Evolutionary conservation across 306 rosid species (phyloP), one percentile per base, ranked within the genome.

Genomic region (Lathyrus tuberosus): DNA sequence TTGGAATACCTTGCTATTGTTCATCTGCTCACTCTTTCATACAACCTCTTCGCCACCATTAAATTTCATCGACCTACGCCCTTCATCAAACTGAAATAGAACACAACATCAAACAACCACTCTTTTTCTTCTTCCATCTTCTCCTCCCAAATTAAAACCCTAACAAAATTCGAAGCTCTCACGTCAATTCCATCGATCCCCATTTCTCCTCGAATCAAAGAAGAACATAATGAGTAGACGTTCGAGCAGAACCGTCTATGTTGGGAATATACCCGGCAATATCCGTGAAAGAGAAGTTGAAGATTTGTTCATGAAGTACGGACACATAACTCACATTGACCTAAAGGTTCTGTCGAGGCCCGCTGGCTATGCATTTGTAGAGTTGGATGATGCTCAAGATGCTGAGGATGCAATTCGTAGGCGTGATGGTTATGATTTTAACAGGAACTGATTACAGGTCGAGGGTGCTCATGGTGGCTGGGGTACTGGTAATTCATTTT

Each of bases 341-440:
- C 84, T 91, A 13, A 95, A 95, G 87, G 99, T 95, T 41, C 99
- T 97, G 5, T 97, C 99, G 16, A 95, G 97, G 74, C 99, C 99
- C 28, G 97, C 99, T 18, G 99, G 97, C 62, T 95, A 95, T 74
- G 99, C 99, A 52, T 95, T 95, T 79, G 96, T 95, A 42, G 97
- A 91, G 99, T 95, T 95, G 76, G 99, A 95, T 81, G 97, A 95
- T 79, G 74, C 83, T 69, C 92, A 93, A 79, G 99, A 95, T 80
- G 99, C 99, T 16, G 96, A 95, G 83, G 97, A 95, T 79, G 99
- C 97, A 8, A 88, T 91, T 65, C 96, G 96, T 14, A 95, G 97
- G 28, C 99, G 99, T 22, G 99, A 95, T 87, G 97, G 99, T 72
- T 95, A 95, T 72, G 96, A 95, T 79, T 95, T 95, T 84, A 97